phyloP scores from a whole-genome alignment of 2,329 filamentous ascomycete species.

The Hawksworthiomyces lignivorus region DNA sequence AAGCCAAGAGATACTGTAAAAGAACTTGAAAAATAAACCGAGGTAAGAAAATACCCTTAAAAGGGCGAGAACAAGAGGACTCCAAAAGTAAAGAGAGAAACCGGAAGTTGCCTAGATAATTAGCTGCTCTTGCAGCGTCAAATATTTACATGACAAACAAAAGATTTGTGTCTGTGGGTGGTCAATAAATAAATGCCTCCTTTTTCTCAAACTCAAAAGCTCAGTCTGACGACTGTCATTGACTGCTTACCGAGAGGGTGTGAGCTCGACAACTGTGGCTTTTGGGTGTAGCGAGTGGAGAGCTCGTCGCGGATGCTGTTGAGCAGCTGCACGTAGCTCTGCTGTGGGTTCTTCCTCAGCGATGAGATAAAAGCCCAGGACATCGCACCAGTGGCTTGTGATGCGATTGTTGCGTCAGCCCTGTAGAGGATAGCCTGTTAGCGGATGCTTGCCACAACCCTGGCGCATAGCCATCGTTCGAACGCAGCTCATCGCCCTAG shows the following conservation, averaged over 20 bases:
- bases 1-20: background rate
- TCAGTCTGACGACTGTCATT: no score
- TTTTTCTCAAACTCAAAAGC: no score
- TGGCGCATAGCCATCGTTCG: constrained; percentile 19
- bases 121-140: no score
- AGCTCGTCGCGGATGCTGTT: constrained; percentile 93
- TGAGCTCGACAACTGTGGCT: constrained; percentile 92
- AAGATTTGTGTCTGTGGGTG: constrained; percentile 50
- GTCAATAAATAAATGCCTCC: no score
- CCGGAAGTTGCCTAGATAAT: no score
- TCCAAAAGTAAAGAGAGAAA: no score
- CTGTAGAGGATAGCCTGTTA: constrained; percentile 33
- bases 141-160: constrained; percentile 54
- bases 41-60: no score
- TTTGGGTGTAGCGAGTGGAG: constrained; percentile 79
- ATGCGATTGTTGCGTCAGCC: constrained; percentile 79
- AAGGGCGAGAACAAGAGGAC: no score
- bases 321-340: constrained; percentile 91
- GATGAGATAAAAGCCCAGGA: constrained; percentile 93
- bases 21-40: background rate
- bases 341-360: constrained; percentile 85
- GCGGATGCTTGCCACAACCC: no score
- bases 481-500: constrained; percentile 2
- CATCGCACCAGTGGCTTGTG: constrained; percentile 94
- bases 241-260: constrained; percentile 88